phyloP scores from a whole-genome alignment of 1,284 basidiomycete species.

The Porodaedalea pini region DNA sequence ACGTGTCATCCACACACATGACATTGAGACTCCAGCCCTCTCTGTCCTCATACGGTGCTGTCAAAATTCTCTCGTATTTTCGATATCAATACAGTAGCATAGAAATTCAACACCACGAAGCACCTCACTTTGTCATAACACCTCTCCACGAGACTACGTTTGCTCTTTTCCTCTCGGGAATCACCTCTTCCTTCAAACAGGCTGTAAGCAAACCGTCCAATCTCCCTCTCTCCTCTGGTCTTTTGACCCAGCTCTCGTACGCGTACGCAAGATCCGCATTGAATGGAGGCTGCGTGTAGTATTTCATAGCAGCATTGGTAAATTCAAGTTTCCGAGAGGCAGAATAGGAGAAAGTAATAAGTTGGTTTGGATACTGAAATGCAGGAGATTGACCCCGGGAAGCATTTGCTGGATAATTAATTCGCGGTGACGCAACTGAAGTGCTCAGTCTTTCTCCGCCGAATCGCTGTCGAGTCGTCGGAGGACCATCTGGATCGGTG shows the following conservation, averaged over 20 bases:
- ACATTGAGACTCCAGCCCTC: slow-evolving; percentile 85
- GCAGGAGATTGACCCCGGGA: slow-evolving; percentile 24
- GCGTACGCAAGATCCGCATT: slow-evolving; percentile 61
- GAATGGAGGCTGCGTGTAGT: slow-evolving; percentile 61
- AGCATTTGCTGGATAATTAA: slow-evolving; percentile 8
- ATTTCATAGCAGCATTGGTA: slow-evolving; percentile 62
- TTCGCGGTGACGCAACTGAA: not conserved
- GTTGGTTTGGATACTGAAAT: slow-evolving; percentile 43
- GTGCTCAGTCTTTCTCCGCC: not conserved
- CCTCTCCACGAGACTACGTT: slow-evolving; percentile 82
- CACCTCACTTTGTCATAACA: slow-evolving; percentile 83
- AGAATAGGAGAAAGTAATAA: slow-evolving; percentile 49
- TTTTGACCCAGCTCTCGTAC: slow-evolving; percentile 65
- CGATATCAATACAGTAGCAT: slow-evolving; percentile 21
- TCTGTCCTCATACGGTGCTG: slow-evolving; percentile 75
- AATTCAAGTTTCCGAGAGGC: slow-evolving; percentile 51
- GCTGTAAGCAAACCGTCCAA: slow-evolving; percentile 65
- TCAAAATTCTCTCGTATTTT: slow-evolving; percentile 60
- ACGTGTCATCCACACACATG: slow-evolving; percentile 69
- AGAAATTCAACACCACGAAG: slow-evolving; percentile 18
- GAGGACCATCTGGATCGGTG: not conserved
- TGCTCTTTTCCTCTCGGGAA: slow-evolving; percentile 34
- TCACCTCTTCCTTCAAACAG: slow-evolving; percentile 38
- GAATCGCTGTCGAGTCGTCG: not conserved
- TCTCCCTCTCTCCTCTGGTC: slow-evolving; percentile 60